Base-by-base conservation (phyloP, 2,329 filamentous ascomycete species). In the Arthrobotrys sphaeroides region DNA sequence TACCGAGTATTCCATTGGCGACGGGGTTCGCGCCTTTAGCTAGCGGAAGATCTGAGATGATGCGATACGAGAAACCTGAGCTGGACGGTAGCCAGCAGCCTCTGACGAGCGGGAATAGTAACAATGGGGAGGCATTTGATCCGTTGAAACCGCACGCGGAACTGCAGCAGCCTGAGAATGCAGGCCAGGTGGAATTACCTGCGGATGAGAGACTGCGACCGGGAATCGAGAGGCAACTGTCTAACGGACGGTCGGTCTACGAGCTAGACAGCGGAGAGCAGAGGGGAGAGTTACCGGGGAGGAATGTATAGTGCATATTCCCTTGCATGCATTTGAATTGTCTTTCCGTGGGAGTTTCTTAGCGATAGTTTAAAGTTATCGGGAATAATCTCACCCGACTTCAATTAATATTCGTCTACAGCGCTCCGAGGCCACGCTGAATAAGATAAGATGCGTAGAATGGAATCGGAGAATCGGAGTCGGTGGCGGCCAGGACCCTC, bases 11-110 rank as follows among this genome's bases (percentile, higher is more conserved):
- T 13, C 70, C 70, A 18, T 12, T 36, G 26, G 43, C 55, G 5
- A 55, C 38, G 6, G 61, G 45, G 1, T 22, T 36, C 18, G 18
- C 47, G 20, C 45, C 49, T 0, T 10, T 16, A 12, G 38, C 49
- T 10, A 6, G 6, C 18, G 55, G 55, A 60, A 10, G 55, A 9
- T 24, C 10, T 18, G 20, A n/a, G 2, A 73, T 66, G 69, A 66
- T 40, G 40, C 36, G 64, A 55, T 75, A 59, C 16, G 72, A 69
- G 47, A 75, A 75, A 38, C 64, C 72, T 22, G 72, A 75, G 57
- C 18, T 75, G 40, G 72, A 75, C 36, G 16, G 49, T 6, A 33
- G 38, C 31, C 61, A 66, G 47, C 51, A 55, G 31, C 51, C 51
- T 36, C 22, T 38, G 28, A n/a, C 24, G 5, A 5, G n/a, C 2